Evolutionary conservation across 2,329 filamentous ascomycete genomes (phyloP).

Genomic region (Magnaporthiopsis rhizophila): DNA sequence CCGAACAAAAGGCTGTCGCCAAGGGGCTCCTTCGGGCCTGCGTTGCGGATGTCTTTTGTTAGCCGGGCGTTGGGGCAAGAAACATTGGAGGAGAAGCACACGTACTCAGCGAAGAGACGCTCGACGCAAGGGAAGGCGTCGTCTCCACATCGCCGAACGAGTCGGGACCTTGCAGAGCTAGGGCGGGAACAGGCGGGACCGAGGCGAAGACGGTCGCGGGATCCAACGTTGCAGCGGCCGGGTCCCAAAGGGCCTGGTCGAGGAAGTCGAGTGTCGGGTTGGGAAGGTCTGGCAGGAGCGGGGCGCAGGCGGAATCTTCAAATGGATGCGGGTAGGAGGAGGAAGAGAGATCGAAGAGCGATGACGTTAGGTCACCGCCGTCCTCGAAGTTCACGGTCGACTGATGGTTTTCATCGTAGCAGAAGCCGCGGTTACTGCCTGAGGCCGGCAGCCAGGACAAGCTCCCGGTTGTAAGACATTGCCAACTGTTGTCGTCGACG

Average conservation of each 20-base stretch:
- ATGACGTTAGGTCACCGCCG: not conserved
- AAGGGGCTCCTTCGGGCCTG: conserved; percentile 6
- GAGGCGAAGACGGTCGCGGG: not conserved
- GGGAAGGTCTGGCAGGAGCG: not conserved
- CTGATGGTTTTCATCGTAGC: not conserved
- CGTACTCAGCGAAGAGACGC: conserved; percentile 6
- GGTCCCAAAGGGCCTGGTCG: conserved; percentile 1
- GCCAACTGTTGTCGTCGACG: conserved; percentile 5
- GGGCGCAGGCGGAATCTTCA: conserved; percentile 2
- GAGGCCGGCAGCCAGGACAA: not conserved
- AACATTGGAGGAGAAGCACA: not conserved
- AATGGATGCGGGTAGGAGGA: not conserved
- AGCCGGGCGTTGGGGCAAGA: not conserved
- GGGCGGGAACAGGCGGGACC: not conserved
- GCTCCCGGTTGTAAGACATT: not conserved
- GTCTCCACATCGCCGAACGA: conserved; percentile 5
- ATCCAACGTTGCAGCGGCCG: not conserved
- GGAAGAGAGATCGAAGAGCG: not conserved
- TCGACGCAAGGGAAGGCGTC: conserved; percentile 7
- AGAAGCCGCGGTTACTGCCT: not conserved
- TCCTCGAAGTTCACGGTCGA: not conserved
- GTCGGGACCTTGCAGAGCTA: conserved; percentile 1
- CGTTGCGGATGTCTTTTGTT: not conserved
- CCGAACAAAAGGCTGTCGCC: not conserved
- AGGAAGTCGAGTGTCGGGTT: not conserved